These are phyloP conservation scores for Fraxinus sp. DNA, from an alignment of 305 asterid genomes.

Conservation along the genomic window DNA sequence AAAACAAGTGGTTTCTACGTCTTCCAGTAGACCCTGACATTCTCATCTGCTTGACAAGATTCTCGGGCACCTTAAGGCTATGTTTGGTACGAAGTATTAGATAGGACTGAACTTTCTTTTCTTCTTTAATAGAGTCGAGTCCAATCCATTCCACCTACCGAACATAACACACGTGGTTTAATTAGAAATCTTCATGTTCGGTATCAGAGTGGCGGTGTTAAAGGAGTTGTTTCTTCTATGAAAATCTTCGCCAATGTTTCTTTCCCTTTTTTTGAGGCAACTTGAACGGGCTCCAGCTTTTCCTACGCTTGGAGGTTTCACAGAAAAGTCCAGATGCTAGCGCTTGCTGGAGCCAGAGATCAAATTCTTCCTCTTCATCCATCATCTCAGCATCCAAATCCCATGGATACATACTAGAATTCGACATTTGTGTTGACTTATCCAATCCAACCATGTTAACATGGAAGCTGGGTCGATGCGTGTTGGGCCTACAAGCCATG, in stretches of 20 bases:
- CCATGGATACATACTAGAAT: conserved; percentile 90
- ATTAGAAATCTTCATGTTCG: conserved; percentile 7
- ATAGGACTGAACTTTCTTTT: neutral
- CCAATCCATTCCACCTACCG: conserved; percentile 2
- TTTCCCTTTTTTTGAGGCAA: conserved; percentile 76
- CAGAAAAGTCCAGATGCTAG: conserved; percentile 90
- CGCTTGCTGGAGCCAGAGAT: conserved; percentile 97
- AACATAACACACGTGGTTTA: neutral
- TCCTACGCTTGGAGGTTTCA: conserved; percentile 85
- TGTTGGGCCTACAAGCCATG: conserved; percentile 96
- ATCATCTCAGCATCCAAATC: conserved; percentile 94
- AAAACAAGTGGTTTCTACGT: conserved; percentile 34
- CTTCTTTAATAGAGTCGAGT: neutral
- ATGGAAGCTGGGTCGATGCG: conserved; percentile 96
- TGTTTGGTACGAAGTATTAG: neutral
- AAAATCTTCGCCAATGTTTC: conserved; percentile 84
- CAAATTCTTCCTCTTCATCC: conserved; percentile 95
- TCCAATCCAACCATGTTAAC: conserved; percentile 98
- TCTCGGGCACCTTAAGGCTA: conserved; percentile 6
- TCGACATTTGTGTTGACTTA: conserved; percentile 66
- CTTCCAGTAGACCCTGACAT: conserved; percentile 23
- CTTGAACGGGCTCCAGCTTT: conserved; percentile 99
- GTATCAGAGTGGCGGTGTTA: conserved; percentile 4
- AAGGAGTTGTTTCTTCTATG: conserved; percentile 37
- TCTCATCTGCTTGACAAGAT: conserved; percentile 23